Base-by-base conservation (phyloP, 2,329 filamentous ascomycete species). In the Trichophyton rubrum region DNA sequence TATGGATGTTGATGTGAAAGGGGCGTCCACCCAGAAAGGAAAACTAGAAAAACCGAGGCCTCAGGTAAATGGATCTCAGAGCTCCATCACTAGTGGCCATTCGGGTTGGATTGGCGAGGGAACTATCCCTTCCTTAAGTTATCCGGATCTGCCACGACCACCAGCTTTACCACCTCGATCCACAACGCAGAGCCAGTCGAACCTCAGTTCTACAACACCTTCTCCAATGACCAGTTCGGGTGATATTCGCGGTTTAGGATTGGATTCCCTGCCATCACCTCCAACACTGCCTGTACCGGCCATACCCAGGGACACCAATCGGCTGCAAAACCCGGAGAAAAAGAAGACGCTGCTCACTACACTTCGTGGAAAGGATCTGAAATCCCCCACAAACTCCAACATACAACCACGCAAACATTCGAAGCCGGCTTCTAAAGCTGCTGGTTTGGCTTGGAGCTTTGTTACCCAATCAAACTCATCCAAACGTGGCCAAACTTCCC, bases 81-180 rank as follows among this genome's bases (percentile, higher is more conserved):
- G 53, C 24, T 62, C 69, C 1, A 40, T 69, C 1, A 40, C 17
- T 40, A 30, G 33, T 6, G 20, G 49, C 8, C 66, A 71, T 8
- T 70, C 73, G 9, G 85, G 83, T 2, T 91, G 84, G 79, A 87
- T 95, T 67, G 90, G 89, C 45, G 81, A 86, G 64, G 88, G 89
- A 11, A 93, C 89, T 1, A 86, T 96, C 64, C 89, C 89, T 55
- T 87, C 88, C 6, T 82, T 91, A 56, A 85, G 81, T 62, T 95
- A 95, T 70, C 82, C 85, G 3, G 87, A 95, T 66, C 78, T 95
- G n/a, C 87, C 88, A n/a, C 84, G 85, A 61, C 87, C 87, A 11
- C 74, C 84, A 71, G 81, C 45, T 80, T 82, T n/a, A 74, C 73
- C 55, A 68, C 75, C 71, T 64, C 68, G 60, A 62, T 69, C 71